Conservation (phyloP, 1,139 yeast genomes). For the Candida frijolesensis region DNA sequence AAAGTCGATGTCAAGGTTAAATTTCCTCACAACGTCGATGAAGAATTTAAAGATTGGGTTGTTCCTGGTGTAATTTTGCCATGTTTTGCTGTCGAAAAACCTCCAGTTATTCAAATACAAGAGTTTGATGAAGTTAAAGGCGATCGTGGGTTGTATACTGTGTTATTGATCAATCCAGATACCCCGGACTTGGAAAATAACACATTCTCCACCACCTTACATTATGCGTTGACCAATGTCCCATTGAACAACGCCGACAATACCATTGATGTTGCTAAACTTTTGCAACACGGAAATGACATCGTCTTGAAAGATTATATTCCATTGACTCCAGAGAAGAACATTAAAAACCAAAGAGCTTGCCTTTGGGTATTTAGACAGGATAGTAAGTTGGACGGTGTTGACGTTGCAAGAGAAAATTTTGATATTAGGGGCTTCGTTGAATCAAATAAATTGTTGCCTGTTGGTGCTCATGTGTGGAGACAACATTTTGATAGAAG, state of each 20-base stretch:
- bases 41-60: slow-evolving; percentile 58
- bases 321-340: slow-evolving; percentile 91
- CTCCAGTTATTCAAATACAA: slow-evolving; percentile 75
- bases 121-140: slow-evolving; percentile 58
- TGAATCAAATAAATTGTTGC: slow-evolving; percentile 51
- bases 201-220: slow-evolving; percentile 69
- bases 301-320: slow-evolving; percentile 59
- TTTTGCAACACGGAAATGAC: slow-evolving; percentile 40
- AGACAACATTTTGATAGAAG: slow-evolving; percentile 83
- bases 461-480: slow-evolving; percentile 94
- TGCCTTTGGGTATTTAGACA: slow-evolving; percentile 93
- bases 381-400: slow-evolving; percentile 21
- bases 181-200: slow-evolving; percentile 76
- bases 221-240: slow-evolving; percentile 78
- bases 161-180: slow-evolving; percentile 88
- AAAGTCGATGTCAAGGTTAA: slow-evolving; percentile 71
- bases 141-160: slow-evolving; percentile 60
- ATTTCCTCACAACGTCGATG: slow-evolving; percentile 68
- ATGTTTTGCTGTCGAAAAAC: slow-evolving; percentile 67
- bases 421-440: slow-evolving; percentile 79
- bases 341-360: slow-evolving; percentile 79
- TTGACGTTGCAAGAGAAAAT: slow-evolving; percentile 31
- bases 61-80: slow-evolving; percentile 80
- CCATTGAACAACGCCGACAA: slow-evolving; percentile 61
- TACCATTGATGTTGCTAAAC: slow-evolving; percentile 53